Evolutionary conservation across 371 early-diverging fungal genomes (phyloP).

Genomic region (Circinella minor): DNA sequence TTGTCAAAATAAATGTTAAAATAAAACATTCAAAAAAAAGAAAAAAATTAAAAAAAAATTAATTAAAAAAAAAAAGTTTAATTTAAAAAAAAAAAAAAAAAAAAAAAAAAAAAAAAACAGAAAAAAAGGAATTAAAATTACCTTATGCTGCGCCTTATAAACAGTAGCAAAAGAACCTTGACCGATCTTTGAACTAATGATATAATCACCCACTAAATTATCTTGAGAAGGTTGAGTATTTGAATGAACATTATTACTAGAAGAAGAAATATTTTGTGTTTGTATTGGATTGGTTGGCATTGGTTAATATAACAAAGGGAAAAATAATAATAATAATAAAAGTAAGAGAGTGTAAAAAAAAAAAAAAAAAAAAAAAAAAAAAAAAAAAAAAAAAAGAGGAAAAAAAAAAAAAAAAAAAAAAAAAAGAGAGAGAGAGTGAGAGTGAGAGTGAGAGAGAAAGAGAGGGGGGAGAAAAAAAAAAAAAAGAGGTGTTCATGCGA

Average conservation of each 20-base stretch:
- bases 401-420: too few relatives aligned
- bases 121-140: slow-evolving; percentile 19
- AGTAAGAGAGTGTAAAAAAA: too few relatives aligned
- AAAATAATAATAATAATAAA: not conserved
- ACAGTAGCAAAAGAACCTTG: slow-evolving; percentile 96
- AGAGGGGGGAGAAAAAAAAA: too few relatives aligned
- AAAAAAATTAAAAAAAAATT: too few relatives aligned
- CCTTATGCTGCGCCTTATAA: slow-evolving; percentile 81
- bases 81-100: not conserved
- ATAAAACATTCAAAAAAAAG: not conserved
- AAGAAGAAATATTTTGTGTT: not conserved
- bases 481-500: not conserved
- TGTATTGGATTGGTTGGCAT: slow-evolving; percentile 5
- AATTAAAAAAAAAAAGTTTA: too few relatives aligned
- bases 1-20: too few relatives aligned
- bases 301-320: not conserved
- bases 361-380: too few relatives aligned
- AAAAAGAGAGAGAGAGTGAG: too few relatives aligned
- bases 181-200: slow-evolving; percentile 79
- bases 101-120: not conserved
- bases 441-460: too few relatives aligned
- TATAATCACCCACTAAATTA: slow-evolving; percentile 65
- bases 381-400: too few relatives aligned
- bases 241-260: not conserved
- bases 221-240: slow-evolving; percentile 14